phyloP scores from a whole-genome alignment of 179 eudicot species.

The Spergularia azorica region DNA sequence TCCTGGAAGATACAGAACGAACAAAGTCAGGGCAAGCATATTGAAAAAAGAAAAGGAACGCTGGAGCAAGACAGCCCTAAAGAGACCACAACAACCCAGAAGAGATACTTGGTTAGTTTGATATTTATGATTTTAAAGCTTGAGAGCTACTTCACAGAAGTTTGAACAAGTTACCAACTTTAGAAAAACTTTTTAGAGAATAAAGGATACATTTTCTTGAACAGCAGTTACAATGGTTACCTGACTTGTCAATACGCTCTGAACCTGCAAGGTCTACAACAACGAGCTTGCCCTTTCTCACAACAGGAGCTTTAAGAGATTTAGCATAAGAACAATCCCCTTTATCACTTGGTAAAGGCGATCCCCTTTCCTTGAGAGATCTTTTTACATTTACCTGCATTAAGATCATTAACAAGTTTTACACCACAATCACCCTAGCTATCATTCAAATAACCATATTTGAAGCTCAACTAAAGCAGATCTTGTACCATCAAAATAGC shows the following conservation, averaged over 20 bases:
- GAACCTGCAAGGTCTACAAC: constrained; percentile 96
- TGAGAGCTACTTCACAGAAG: background rate
- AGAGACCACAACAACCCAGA: constrained; percentile 12
- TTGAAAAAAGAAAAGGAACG: constrained; percentile 4
- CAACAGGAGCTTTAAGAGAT: constrained; percentile 60
- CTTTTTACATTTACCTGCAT: constrained; percentile 75
- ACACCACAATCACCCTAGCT: constrained; percentile 10
- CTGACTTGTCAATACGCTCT: constrained; percentile 89
- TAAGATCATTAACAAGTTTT: constrained; percentile 10
- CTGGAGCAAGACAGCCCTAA: constrained; percentile 8
- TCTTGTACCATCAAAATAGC: constrained; percentile 76
- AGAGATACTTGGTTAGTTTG: background rate
- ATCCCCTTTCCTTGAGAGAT: constrained; percentile 62
- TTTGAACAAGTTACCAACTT: background rate
- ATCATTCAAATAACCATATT: background rate
- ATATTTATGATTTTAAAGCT: background rate
- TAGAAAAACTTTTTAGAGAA: background rate
- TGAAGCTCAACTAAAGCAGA: background rate
- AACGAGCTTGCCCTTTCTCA: constrained; percentile 79
- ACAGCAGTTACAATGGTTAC: constrained; percentile 34
- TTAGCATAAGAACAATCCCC: constrained; percentile 49
- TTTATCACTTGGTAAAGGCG: constrained; percentile 47
- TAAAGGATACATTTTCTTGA: constrained; percentile 6
- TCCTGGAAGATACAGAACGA: constrained; percentile 44
- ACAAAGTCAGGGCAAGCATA: background rate